Evolutionary conservation across 2,329 filamentous ascomycete species (phyloP), one percentile per base, ranked within the genome.

Genomic region (Penicillium hordei): DNA sequence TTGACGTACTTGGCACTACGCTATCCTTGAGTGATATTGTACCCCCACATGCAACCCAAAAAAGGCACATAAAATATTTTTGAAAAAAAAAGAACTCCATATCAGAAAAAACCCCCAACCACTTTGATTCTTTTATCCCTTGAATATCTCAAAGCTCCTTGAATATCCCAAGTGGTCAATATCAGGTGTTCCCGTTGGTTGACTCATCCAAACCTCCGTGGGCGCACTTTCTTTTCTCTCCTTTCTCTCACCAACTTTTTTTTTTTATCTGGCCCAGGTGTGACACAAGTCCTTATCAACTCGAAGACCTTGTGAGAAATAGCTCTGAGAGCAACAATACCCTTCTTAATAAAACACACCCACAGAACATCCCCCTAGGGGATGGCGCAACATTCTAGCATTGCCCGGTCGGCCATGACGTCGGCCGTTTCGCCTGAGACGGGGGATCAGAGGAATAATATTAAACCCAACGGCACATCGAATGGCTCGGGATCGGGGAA

Each of bases 361-460:
- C 13, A 29, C 3, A 43, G 15, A 31, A 29, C 4, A 43, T 63
- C 57, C 60, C 63, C 58, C 57, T 38, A 49, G 64, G 69, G 69
- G 66, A 74, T 74, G 71, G 68, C 76, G 68, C 78, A 81, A 67
- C 80, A 81, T 69, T 81, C 79, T 52, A 68, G 71, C 59, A 77
- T 80, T 65, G 81, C 81, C 49, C 78, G 79, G 71, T 77, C 77
- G 66, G 79, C 78, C 67, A 80, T 82, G 76, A 78, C 75, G 60
- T 70, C 70, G 61, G 69, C 70, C 48, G 58, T 59, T 33, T 61
- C 62, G 45, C 64, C 67, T 36, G 65, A 68, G 52, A 38, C 58
- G 58, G 60, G 55, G 27, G 65, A 62, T 60, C 64, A 63, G 56
- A 67, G 52, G 55, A 65, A 53, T 59, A 65, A 58, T 52, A 68